Evolutionary conservation across 176 grass and related monocot species (phyloP).

Genomic region (Secale cereale): DNA sequence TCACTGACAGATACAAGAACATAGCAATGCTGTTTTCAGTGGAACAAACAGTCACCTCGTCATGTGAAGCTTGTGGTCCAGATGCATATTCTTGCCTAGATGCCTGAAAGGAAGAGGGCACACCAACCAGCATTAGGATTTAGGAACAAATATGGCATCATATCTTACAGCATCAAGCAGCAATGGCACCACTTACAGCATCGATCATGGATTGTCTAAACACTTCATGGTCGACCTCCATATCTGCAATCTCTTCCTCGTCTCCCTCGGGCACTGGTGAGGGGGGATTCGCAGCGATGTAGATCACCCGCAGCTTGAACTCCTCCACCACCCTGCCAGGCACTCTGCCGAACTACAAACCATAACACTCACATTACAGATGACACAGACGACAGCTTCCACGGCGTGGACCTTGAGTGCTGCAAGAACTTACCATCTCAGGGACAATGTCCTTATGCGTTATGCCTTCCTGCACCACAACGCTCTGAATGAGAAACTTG

Average conservation of each 20-base stretch:
- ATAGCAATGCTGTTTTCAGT: slow-evolving; percentile 16
- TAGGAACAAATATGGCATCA: slow-evolving; percentile 1
- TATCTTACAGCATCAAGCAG: slow-evolving; percentile 12
- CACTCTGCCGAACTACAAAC: slow-evolving; percentile 66
- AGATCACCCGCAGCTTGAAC: slow-evolving; percentile 81
- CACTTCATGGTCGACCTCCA: slow-evolving; percentile 52
- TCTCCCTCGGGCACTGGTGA: slow-evolving; percentile 90
- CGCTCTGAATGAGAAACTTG: slow-evolving; percentile 89
- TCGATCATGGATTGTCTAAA: slow-evolving; percentile 37
- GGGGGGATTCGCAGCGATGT: slow-evolving; percentile 89
- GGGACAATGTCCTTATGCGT: slow-evolving; percentile 52
- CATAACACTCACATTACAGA: slow-evolving; percentile 22
- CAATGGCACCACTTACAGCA: slow-evolving; percentile 33
- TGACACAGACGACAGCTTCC: not conserved
- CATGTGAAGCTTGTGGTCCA: slow-evolving; percentile 26
- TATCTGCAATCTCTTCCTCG: slow-evolving; percentile 61
- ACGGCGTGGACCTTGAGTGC: not conserved
- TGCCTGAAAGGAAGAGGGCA: slow-evolving; percentile 34
- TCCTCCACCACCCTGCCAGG: slow-evolving; percentile 73
- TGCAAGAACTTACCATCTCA: slow-evolving; percentile 54
- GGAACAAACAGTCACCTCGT: slow-evolving; percentile 50
- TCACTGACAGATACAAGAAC: not conserved
- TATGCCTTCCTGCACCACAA: slow-evolving; percentile 30
- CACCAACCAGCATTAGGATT: slow-evolving; percentile 15
- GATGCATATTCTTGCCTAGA: slow-evolving; percentile 46